Conservation (phyloP, 1,284 basidiomycete species). For the Marasmius oreades region DNA sequence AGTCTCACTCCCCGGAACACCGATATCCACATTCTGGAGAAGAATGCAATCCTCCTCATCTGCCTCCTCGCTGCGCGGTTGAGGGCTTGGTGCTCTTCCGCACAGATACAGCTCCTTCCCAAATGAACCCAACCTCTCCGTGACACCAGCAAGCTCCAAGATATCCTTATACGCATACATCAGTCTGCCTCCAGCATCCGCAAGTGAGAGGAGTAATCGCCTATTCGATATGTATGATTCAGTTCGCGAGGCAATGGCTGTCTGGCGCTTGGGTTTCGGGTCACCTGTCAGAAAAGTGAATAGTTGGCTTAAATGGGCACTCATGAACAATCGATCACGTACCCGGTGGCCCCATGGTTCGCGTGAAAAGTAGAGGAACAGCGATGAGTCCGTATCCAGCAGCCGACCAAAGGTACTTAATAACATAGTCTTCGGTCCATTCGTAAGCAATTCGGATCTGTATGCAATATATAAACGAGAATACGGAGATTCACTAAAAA, state of each 20-base stretch:
- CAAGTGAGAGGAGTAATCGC: slow-evolving; percentile 87
- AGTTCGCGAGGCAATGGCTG: slow-evolving; percentile 8
- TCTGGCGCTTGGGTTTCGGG: background rate
- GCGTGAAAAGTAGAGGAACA: slow-evolving; percentile 76
- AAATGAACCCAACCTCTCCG: slow-evolving; percentile 85
- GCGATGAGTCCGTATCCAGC: slow-evolving; percentile 88
- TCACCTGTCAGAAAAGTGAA: background rate
- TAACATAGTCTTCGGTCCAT: slow-evolving; percentile 92
- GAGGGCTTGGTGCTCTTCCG: background rate
- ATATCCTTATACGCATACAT: slow-evolving; percentile 94
- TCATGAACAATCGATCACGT: background rate
- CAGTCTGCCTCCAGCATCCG: slow-evolving; percentile 90
- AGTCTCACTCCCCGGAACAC: slow-evolving; percentile 12
- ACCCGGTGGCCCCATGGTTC: slow-evolving; percentile 14
- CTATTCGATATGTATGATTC: slow-evolving; percentile 94
- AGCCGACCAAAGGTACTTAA: slow-evolving; percentile 93
- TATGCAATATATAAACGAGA: background rate
- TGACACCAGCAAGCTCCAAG: slow-evolving; percentile 90
- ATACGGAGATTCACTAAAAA: background rate
- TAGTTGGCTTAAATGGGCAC: background rate
- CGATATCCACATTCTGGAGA: background rate
- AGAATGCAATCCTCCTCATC: slow-evolving; percentile 17
- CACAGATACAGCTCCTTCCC: slow-evolving; percentile 84
- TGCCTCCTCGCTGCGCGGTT: slow-evolving; percentile 6
- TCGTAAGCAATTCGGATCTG: slow-evolving; percentile 82